Conservation (phyloP, 2,329 filamentous ascomycete species). For the Chaetomium olivaceum region DNA sequence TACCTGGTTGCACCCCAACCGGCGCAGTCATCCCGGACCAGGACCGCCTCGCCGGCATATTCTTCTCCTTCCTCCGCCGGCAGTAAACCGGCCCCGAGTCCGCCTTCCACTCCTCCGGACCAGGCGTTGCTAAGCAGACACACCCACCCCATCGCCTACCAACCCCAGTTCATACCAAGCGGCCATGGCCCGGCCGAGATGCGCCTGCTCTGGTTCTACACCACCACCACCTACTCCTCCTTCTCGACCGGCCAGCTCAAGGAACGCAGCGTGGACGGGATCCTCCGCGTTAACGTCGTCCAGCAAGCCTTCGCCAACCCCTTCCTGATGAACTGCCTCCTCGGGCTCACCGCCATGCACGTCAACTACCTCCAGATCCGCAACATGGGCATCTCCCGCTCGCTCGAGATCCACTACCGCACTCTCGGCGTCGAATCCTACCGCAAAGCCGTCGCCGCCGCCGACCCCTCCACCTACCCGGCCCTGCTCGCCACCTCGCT, state of each 20-base stretch:
- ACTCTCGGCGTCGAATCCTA: conserved; percentile 53
- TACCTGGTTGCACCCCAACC: conserved; percentile 36
- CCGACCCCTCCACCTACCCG: conserved; percentile 48
- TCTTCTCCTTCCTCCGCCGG: background rate
- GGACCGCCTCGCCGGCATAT: conserved; percentile 26
- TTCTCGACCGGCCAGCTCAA: conserved; percentile 46
- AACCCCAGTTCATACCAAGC: conserved; percentile 42
- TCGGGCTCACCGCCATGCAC: conserved; percentile 54
- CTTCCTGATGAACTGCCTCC: conserved; percentile 57
- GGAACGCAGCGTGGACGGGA: conserved; percentile 42
- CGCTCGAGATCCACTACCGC: conserved; percentile 48
- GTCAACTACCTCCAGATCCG: conserved; percentile 42
- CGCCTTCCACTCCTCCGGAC: conserved; percentile 7
- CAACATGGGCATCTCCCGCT: conserved; percentile 39
- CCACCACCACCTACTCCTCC: conserved; percentile 47
- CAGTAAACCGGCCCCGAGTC: conserved; percentile 14
- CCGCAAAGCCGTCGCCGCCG: conserved; percentile 51
- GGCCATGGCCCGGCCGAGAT: conserved; percentile 48
- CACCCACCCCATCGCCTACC: conserved; percentile 27
- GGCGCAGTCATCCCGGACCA: background rate
- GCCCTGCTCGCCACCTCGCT: conserved; percentile 55
- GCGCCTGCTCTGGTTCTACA: conserved; percentile 59
- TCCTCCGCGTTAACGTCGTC: conserved; percentile 50
- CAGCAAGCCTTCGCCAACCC: conserved; percentile 53
- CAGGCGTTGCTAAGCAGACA: conserved; percentile 19